These are phyloP conservation scores for Botryotinia convoluta DNA, from an alignment of 2,329 filamentous ascomycete genomes.

Conservation along the genomic window DNA sequence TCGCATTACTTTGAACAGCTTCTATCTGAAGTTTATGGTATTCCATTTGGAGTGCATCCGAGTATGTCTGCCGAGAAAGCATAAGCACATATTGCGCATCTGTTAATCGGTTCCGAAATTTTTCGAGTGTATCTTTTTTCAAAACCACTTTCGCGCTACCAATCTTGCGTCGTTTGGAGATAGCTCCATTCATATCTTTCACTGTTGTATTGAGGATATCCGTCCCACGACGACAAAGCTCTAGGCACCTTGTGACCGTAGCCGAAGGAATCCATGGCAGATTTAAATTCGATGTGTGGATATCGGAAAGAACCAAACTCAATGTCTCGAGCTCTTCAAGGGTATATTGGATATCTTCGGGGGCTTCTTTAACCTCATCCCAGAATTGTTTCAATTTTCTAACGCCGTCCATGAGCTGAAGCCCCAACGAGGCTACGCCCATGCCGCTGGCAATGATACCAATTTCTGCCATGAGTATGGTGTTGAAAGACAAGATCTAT, in stretches of 20 bases:
- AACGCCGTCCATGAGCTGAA: not conserved
- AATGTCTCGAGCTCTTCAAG: not conserved
- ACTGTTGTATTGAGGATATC: not conserved
- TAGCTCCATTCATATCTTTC: not conserved
- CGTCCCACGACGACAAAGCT: not conserved
- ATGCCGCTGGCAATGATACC: not conserved
- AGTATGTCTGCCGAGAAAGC: not conserved
- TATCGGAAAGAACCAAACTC: not conserved
- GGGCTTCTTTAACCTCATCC: not conserved
- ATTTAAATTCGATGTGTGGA: not conserved
- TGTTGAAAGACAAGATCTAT: not conserved
- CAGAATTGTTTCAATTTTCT: conserved; percentile 12
- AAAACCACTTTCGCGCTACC: not conserved
- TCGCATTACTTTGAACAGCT: not conserved
- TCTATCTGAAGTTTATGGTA: not conserved
- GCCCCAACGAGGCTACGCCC: not conserved
- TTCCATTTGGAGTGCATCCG: not conserved
- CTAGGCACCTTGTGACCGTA: not conserved
- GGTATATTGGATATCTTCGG: not conserved
- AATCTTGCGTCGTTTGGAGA: not conserved
- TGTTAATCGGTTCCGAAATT: not conserved
- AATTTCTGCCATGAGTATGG: not conserved
- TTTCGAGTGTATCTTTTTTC: not conserved
- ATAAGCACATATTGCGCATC: not conserved
- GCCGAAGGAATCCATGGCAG: not conserved